phyloP scores from a whole-genome alignment of 2,329 filamentous ascomycete species.

The Cryphonectria radicalis region DNA sequence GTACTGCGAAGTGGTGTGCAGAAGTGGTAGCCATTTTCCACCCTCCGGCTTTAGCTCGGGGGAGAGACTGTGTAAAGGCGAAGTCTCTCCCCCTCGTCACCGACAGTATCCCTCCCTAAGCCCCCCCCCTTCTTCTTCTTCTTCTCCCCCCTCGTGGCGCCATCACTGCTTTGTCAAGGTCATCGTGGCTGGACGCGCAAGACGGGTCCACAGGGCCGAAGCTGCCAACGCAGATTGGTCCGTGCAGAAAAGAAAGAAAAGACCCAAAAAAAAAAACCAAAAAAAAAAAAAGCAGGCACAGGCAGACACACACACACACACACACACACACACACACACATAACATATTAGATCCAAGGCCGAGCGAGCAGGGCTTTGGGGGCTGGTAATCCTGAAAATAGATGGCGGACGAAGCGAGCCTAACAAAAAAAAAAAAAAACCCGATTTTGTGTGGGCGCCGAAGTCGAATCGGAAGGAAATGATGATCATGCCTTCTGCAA shows the following conservation, averaged over 20 bases:
- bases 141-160: neutral
- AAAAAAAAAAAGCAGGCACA: neutral
- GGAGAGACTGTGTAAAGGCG: neutral
- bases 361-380: neutral
- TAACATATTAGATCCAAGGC: neutral
- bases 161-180: neutral
- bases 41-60: neutral
- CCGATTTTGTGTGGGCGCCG: neutral
- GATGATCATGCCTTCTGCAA: slow-evolving; percentile 7
- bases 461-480: slow-evolving; percentile 2
- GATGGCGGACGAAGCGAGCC: neutral
- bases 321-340: no score
- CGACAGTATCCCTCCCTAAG: neutral
- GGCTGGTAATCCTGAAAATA: neutral
- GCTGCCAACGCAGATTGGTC: neutral
- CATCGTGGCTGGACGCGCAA: slow-evolving; percentile 10
- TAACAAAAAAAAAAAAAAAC: no score
- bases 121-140: neutral
- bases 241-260: neutral
- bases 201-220: slow-evolving; percentile 6
- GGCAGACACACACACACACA: neutral
- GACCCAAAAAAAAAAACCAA: neutral
- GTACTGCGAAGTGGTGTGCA: neutral
- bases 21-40: neutral
- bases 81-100: neutral